Base-by-base conservation (phyloP, 306 rosid genomes). In the Fragaria ananassa region DNA sequence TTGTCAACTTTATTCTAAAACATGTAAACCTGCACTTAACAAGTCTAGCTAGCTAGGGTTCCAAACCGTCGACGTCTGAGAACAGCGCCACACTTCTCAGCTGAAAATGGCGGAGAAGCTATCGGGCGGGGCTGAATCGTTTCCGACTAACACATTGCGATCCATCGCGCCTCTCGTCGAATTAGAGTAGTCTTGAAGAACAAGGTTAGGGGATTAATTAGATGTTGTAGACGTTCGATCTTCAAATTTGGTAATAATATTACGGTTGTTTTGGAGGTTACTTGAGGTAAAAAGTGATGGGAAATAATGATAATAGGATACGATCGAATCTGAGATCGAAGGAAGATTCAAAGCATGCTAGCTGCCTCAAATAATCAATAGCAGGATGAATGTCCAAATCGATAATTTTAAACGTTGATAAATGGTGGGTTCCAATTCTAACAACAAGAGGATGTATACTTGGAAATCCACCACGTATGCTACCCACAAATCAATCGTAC, bases 361-460 rank as follows among this genome's bases (percentile, higher is more conserved):
- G 65, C 68, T 35, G 69, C 69, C 69, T 31, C 45, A 35, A 63
- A 17, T 35, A 34, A 63, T 29, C 11, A 27, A 62, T 14, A 34
- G 68, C 44, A 64, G 44, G 70, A 64, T 64, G 46, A 64, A 64
- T 64, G 70, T 64, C 70, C 6, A 64, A 37, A 64, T 64, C 70
- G 27, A 37, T 17, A 34, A 45, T 17, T 18, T 17, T 18, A 64
- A 64, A 64, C 19, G 23, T 64, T 37, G 70, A 35, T 18, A 37
- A 3, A 18, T 35, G 27, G 70, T 64, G 46, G 70, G 70, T 64
- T 64, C 47, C 47, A 37, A 64, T 64, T 64, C 41, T 18, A 64
- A 37, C 8, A 64, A 64, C 70, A 64, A 64, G 47, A 37, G 25
- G 27, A 64, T 64, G 46, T 64, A 18, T 64, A 64, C 46, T 64